These are phyloP conservation scores for Scheffersomyces titani DNA, from an alignment of 1,139 yeast genomes.

Conservation along the genomic window DNA sequence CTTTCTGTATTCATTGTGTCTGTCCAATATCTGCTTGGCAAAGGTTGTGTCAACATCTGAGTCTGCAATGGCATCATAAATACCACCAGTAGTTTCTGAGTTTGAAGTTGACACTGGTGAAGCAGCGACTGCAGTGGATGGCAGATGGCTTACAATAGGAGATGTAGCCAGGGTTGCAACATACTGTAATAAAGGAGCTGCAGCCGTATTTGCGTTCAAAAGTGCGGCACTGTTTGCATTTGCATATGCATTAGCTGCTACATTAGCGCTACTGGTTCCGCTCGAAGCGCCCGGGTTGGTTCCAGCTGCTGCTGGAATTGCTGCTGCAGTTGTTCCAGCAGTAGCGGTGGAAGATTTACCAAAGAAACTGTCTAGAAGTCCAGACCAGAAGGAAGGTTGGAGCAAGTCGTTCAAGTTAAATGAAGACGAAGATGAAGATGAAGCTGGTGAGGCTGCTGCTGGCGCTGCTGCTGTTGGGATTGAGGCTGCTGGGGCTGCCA, in stretches of 20 bases:
- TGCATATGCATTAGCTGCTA: neutral
- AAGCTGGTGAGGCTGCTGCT: conserved; percentile 6
- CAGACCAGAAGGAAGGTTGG: neutral
- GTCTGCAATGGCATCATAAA: conserved; percentile 11
- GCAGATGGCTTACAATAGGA: neutral
- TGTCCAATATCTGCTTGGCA: conserved; percentile 20
- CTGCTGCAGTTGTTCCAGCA: neutral
- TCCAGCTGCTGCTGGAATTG: neutral
- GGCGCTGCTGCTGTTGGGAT: conserved; percentile 9
- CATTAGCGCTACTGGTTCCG: neutral
- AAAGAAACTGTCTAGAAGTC: neutral
- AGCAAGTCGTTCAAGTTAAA: neutral
- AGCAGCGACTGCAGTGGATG: neutral
- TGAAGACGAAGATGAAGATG: conserved; percentile 1
- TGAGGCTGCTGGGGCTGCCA: conserved; percentile 12
- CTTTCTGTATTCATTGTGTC: conserved; percentile 24
- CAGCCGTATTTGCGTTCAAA: neutral
- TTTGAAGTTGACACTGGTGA: neutral
- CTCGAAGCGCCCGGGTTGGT: too few relatives aligned
- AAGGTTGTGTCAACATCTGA: conserved; percentile 16
- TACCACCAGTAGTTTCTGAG: conserved; percentile 7
- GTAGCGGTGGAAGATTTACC: neutral
- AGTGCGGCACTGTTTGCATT: neutral
- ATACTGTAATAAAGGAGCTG: neutral
- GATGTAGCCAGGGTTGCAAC: neutral